Evolutionary conservation across 768 basidiomycete genomes (phyloP).

Genomic region (Pholiota molesta): DNA sequence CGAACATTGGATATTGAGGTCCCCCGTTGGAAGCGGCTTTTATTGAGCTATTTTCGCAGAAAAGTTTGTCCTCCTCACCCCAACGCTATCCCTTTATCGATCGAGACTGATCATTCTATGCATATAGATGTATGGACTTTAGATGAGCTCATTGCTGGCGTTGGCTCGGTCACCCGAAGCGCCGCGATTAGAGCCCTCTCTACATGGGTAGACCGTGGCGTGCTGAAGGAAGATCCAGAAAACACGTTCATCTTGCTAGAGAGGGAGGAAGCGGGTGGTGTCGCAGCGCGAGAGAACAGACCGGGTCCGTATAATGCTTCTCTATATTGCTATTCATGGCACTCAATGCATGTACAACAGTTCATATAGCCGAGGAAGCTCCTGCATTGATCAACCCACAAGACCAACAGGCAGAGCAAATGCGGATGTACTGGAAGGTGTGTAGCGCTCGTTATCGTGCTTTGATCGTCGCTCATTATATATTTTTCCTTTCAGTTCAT

Average conservation of each 20-base stretch:
- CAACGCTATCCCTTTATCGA: background rate
- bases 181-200: constrained; percentile 73
- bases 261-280: constrained; percentile 49
- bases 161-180: constrained; percentile 67
- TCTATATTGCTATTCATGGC: background rate
- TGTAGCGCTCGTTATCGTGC: background rate
- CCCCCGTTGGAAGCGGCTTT: constrained; percentile 90
- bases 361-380: constrained; percentile 42
- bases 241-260: constrained; percentile 70
- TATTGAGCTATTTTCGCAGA: constrained; percentile 81
- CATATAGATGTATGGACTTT: constrained; percentile 67
- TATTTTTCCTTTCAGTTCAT: constrained; percentile 60
- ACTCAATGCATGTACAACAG: constrained; percentile 16
- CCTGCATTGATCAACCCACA: constrained; percentile 64
- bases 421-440: constrained; percentile 88
- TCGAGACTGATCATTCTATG: background rate
- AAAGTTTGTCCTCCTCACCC: constrained; percentile 42
- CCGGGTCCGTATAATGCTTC: constrained; percentile 13
- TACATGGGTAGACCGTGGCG: constrained; percentile 84
- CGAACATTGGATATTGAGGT: constrained; percentile 76
- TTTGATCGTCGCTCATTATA: background rate
- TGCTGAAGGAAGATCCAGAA: constrained; percentile 70
- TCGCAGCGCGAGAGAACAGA: constrained; percentile 12
- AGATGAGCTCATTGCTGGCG: constrained; percentile 63
- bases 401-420: constrained; percentile 76